Conservation (phyloP, 2,329 filamentous ascomycete species). For the Fusarium euwallaceae region DNA sequence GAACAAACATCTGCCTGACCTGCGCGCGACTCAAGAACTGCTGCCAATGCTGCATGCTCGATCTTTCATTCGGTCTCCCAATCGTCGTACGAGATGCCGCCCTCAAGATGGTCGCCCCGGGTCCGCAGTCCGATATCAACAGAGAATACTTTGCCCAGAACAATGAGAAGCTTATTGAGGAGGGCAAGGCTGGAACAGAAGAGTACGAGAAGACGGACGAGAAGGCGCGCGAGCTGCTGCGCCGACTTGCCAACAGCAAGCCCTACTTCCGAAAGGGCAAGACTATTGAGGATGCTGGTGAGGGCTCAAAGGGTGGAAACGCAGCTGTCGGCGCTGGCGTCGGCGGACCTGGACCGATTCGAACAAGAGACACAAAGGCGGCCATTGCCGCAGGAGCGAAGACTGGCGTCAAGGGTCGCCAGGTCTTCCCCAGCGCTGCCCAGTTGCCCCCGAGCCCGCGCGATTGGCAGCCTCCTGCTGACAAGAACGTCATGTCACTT, state of each 20-base stretch:
- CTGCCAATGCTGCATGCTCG: conserved; percentile 98
- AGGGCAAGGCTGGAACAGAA: conserved; percentile 86
- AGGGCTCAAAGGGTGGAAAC: conserved; percentile 59
- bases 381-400: conserved; percentile 64
- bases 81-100: conserved; percentile 96
- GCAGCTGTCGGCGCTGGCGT: conserved; percentile 67
- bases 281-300: conserved; percentile 69
- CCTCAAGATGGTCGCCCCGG: conserved; percentile 96
- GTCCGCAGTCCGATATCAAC: conserved; percentile 92
- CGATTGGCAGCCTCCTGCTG: conserved; percentile 87
- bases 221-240: conserved; percentile 89
- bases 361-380: conserved; percentile 76
- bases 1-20: conserved; percentile 95
- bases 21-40: conserved; percentile 98
- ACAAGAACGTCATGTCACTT: conserved; percentile 89
- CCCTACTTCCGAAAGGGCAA: conserved; percentile 94
- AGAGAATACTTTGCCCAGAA: conserved; percentile 98
- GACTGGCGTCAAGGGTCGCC: conserved; percentile 59
- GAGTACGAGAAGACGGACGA: conserved; percentile 98
- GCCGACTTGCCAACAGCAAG: conserved; percentile 89
- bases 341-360: conserved; percentile 80
- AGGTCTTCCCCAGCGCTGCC: conserved; percentile 77
- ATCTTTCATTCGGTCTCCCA: conserved; percentile 93
- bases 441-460: conserved; percentile 84
- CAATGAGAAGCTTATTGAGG: conserved; percentile 94